Evolutionary conservation across 2,329 filamentous ascomycete species (phyloP).

Genomic region (Penicillium hesseltinei): DNA sequence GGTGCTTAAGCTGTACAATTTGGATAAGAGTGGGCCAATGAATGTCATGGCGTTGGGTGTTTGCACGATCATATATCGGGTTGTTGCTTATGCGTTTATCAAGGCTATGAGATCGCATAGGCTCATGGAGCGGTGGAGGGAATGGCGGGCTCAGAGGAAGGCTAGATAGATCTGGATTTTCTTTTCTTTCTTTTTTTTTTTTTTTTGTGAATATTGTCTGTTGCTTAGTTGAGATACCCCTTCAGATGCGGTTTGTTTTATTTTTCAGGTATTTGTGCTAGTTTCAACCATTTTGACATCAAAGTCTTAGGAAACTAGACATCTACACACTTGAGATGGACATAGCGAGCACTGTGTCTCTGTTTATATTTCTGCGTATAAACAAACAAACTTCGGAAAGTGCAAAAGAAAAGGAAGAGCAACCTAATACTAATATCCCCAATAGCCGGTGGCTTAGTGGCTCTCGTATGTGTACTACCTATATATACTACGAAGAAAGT

Average conservation of each 20-base stretch:
- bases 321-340: neutral
- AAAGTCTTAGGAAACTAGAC: too few species aligned
- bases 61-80: constrained; percentile 63
- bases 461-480: too few species aligned
- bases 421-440: too few species aligned
- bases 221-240: neutral
- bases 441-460: too few species aligned
- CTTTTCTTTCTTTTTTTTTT: too few species aligned
- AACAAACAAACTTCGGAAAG: too few species aligned
- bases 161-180: neutral
- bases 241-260: neutral
- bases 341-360: neutral
- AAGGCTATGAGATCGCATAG: constrained; percentile 28
- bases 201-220: neutral
- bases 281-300: neutral
- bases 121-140: constrained; percentile 22
- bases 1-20: constrained; percentile 64
- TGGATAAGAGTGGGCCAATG: constrained; percentile 60
- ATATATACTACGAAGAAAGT: too few species aligned
- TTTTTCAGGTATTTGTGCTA: neutral
- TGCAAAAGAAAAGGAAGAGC: too few species aligned
- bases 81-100: constrained; percentile 48
- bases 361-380: neutral
- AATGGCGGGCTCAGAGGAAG: constrained; percentile 17
- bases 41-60: constrained; percentile 64